phyloP scores from a whole-genome alignment of 208 protist genomes.

The Trypanosoma brucei region DNA sequence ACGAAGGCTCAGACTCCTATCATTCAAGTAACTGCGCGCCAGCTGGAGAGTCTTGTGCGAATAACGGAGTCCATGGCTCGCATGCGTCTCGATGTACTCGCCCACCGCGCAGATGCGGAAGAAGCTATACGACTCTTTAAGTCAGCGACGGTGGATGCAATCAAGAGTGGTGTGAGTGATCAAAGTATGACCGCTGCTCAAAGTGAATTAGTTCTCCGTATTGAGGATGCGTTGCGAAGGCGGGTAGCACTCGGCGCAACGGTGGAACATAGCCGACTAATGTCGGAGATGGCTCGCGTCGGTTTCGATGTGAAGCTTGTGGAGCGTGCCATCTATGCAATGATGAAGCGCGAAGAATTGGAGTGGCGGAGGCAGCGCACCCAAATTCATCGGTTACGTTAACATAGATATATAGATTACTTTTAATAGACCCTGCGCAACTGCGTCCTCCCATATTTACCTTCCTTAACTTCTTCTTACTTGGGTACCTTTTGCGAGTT shows the following conservation, averaged over 20 bases:
- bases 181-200: conserved; percentile 79
- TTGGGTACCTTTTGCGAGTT: too few species aligned
- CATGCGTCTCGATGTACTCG: conserved; percentile 92
- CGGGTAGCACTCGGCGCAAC: conserved; percentile 80
- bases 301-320: conserved; percentile 82
- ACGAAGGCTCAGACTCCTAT: conserved; percentile 45
- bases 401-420: background rate
- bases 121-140: conserved; percentile 96
- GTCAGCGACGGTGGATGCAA: conserved; percentile 92
- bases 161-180: conserved; percentile 73
- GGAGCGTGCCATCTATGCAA: conserved; percentile 83
- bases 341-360: conserved; percentile 84
- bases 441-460: too few species aligned
- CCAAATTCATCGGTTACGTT: conserved; percentile 68
- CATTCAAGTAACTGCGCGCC: conserved; percentile 95
- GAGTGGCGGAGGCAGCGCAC: conserved; percentile 89
- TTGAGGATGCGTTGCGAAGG: conserved; percentile 81
- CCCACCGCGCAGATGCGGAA: conserved; percentile 87
- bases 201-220: conserved; percentile 74
- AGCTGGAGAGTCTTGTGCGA: conserved; percentile 94
- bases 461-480: too few species aligned
- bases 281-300: conserved; percentile 78
- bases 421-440: background rate
- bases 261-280: conserved; percentile 75
- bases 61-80: conserved; percentile 97